phyloP scores from a whole-genome alignment of 2,329 filamentous ascomycete genomes.

The Colletotrichum higginsianum region DNA sequence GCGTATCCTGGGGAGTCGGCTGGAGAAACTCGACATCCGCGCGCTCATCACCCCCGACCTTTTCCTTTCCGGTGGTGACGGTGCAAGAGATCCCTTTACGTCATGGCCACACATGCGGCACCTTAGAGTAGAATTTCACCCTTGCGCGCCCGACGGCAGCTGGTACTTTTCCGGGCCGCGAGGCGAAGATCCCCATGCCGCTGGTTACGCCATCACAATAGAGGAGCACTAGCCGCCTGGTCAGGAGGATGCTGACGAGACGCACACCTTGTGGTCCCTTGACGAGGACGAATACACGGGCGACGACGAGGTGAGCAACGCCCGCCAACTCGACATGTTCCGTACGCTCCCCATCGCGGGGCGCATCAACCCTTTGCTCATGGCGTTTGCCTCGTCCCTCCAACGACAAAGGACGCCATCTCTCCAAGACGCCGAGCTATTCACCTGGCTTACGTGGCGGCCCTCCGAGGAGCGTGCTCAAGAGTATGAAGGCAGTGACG shows the following conservation, averaged over 20 bases:
- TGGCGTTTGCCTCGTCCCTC: conserved; percentile 44
- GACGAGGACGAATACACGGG: conserved; percentile 35
- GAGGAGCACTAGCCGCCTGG: conserved; percentile 43
- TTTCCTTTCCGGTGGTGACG: not conserved
- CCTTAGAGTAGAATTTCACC: no score
- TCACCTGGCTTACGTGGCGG: conserved; percentile 43
- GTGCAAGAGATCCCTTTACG: no score
- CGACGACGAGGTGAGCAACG: conserved; percentile 2
- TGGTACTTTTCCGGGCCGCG: conserved; percentile 46
- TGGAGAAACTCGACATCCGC: conserved; percentile 12
- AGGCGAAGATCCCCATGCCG: conserved; percentile 43
- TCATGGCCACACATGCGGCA: no score
- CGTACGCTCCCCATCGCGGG: conserved; percentile 41
- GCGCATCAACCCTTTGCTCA: conserved; percentile 44
- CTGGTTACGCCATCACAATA: conserved; percentile 42
- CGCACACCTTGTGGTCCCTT: conserved; percentile 17
- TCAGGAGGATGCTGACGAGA: conserved; percentile 7
- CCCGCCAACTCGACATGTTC: conserved; percentile 43
- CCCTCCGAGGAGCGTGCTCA: conserved; percentile 41
- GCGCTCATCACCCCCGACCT: not conserved
- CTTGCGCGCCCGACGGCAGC: conserved; percentile 26
- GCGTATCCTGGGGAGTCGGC: conserved; percentile 10
- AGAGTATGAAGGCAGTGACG: conserved; percentile 32
- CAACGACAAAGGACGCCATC: conserved; percentile 37
- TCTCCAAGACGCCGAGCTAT: conserved; percentile 46